Conservation (phyloP, 495 filamentous ascomycete species). For the Lasiosphaeria ovina region DNA sequence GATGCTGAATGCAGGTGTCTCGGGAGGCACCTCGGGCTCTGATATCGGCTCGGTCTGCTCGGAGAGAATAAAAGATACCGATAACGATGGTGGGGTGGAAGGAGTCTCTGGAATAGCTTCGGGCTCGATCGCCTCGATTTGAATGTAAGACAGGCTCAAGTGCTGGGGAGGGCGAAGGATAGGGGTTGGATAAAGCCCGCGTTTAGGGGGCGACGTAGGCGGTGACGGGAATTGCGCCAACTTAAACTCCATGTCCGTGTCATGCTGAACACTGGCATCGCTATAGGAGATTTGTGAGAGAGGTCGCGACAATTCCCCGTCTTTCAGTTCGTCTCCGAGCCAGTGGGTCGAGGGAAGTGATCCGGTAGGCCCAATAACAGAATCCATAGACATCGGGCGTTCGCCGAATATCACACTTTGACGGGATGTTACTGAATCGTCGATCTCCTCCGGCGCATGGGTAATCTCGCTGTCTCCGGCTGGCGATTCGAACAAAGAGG, state of each 20-base stretch:
- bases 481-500: neutral
- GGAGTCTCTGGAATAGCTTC: conserved; percentile 15
- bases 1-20: conserved; percentile 22
- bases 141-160: conserved; percentile 29
- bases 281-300: conserved; percentile 36
- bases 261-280: conserved; percentile 39
- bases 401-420: conserved; percentile 21
- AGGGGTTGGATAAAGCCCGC: conserved; percentile 17
- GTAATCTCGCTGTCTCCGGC: neutral
- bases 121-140: conserved; percentile 33
- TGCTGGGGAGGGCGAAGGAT: conserved; percentile 22
- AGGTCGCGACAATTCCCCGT: conserved; percentile 24
- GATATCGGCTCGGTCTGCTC: conserved; percentile 25
- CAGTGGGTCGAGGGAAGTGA: conserved; percentile 28
- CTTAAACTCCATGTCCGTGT: conserved; percentile 44
- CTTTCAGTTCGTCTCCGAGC: conserved; percentile 27
- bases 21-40: conserved; percentile 18
- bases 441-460: neutral
- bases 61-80: conserved; percentile 20
- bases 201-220: conserved; percentile 34
- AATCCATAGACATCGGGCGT: conserved; percentile 40
- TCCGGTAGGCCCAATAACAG: conserved; percentile 29
- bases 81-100: conserved; percentile 15
- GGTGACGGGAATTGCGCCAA: conserved; percentile 48
- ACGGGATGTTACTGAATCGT: conserved; percentile 10